These are phyloP conservation scores for Rhizopus delemar DNA, from an alignment of 371 early-diverging fungal genomes.

Conservation along the genomic window DNA sequence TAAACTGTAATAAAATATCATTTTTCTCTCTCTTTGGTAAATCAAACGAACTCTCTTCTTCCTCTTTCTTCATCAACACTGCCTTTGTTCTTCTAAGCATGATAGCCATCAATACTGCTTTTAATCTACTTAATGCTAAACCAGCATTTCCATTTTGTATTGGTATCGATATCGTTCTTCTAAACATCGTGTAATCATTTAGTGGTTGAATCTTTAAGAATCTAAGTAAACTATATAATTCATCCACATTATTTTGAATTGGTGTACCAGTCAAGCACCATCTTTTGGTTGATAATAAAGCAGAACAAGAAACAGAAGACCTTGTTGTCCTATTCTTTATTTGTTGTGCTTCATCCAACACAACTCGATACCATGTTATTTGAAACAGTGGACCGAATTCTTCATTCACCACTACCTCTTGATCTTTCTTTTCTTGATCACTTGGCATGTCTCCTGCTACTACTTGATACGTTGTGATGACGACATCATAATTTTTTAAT, in stretches of 20 bases:
- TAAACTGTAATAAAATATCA: constrained; percentile 54
- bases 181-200: constrained; percentile 54
- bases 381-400: constrained; percentile 48
- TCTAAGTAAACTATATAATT: constrained; percentile 79
- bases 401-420: constrained; percentile 8
- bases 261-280: constrained; percentile 90
- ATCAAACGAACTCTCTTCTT: constrained; percentile 36
- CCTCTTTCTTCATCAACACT: constrained; percentile 16
- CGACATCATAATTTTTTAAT: constrained; percentile 65
- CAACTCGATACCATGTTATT: constrained; percentile 53
- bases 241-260: constrained; percentile 84
- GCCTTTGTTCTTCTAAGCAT: constrained; percentile 78
- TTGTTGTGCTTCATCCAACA: constrained; percentile 87
- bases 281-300: constrained; percentile 62
- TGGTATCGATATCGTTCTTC: constrained; percentile 56
- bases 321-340: constrained; percentile 79
- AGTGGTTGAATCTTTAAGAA: constrained; percentile 77
- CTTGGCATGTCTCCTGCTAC: constrained; percentile 54
- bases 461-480: constrained; percentile 72
- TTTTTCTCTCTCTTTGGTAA: constrained; percentile 63
- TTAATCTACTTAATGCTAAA: constrained; percentile 57
- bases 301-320: constrained; percentile 61
- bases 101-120: constrained; percentile 63
- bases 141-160: constrained; percentile 39
- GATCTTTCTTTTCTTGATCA: constrained; percentile 4